A percentile compares a stretch with the other conserved stretches of the same genome.
phyloP scores from a whole-genome alignment of 2,329 filamentous ascomycete species.

The Colletotrichum cereale region DNA sequence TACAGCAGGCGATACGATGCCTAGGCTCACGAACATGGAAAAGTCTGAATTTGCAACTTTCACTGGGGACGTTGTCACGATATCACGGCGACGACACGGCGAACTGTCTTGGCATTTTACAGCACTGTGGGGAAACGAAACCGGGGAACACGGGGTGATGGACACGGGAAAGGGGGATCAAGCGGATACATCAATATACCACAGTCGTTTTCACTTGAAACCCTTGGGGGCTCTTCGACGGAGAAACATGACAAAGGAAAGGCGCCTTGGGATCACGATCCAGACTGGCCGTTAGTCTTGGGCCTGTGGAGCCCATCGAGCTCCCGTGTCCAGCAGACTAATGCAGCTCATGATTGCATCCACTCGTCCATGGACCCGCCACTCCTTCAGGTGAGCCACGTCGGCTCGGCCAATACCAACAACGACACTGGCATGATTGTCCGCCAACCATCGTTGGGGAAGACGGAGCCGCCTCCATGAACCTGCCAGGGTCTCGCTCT shows the following conservation, averaged over 20 bases:
- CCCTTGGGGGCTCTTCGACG: background rate
- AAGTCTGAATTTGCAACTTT: background rate
- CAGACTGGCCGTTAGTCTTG: background rate
- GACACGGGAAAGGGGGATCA: background rate
- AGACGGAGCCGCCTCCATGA: constrained; percentile 27
- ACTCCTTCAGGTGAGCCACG: constrained; percentile 38
- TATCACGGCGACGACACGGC: background rate
- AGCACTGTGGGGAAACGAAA: background rate
- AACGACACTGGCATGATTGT: constrained; percentile 31
- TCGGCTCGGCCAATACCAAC: constrained; percentile 34
- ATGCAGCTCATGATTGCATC: constrained; percentile 30
- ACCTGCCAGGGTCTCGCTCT: background rate
- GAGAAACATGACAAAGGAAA: background rate
- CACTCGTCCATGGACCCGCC: constrained; percentile 20
- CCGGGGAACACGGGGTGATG: background rate
- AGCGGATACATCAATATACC: background rate
- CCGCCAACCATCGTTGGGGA: constrained; percentile 37
- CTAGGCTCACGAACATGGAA: background rate
- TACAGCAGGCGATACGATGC: background rate
- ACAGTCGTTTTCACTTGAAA: constrained; percentile 1
- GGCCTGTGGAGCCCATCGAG: constrained; percentile 1
- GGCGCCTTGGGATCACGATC: background rate
- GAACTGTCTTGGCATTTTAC: background rate
- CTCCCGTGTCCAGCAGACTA: background rate
- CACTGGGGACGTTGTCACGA: background rate